Evolutionary conservation across 176 grass and related monocot genomes (phyloP).

Genomic region (Paspalum vaginatum): DNA sequence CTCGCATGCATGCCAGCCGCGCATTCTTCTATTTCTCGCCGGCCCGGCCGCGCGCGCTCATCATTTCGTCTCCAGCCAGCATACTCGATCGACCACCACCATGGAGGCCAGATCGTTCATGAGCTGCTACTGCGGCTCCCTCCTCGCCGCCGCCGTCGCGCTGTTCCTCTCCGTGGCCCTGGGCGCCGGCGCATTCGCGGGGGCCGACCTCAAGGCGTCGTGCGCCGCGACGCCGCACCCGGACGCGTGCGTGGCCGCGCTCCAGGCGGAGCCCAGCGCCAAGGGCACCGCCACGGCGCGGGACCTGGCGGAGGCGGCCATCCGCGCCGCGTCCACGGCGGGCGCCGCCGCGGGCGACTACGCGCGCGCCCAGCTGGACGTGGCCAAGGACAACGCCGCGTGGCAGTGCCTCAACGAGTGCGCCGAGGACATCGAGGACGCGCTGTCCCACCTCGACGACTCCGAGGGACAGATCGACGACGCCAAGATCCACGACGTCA

Average conservation of each 20-base stretch:
- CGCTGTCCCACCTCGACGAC: conserved; percentile 54
- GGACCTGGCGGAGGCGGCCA: conserved; percentile 28
- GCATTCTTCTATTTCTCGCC: not conserved
- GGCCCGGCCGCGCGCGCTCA: too few species aligned
- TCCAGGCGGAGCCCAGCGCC: not conserved
- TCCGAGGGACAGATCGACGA: conserved; percentile 31
- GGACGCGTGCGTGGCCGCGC: conserved; percentile 8
- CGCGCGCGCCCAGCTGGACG: conserved; percentile 17
- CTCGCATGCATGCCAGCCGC: not conserved
- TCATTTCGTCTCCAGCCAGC: not conserved
- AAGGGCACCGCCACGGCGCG: not conserved
- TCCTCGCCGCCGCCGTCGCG: not conserved
- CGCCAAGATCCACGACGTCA: conserved; percentile 22
- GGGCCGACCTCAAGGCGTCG: not conserved
- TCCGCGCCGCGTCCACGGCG: not conserved
- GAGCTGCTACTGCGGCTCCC: not conserved
- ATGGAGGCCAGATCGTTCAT: conserved; percentile 7
- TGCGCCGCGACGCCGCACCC: conserved; percentile 50
- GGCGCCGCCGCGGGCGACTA: conserved; percentile 20
- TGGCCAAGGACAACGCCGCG: conserved; percentile 29
- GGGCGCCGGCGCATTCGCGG: not conserved
- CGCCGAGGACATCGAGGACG: conserved; percentile 55
- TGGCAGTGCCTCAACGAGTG: conserved; percentile 61
- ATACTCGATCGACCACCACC: not conserved
- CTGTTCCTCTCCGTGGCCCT: not conserved